A percentile compares a stretch with the other conserved stretches of the same genome.
These are phyloP conservation scores for Volvox reticuliferus DNA, from an alignment of 139 green algal genomes.

Conservation along the genomic window DNA sequence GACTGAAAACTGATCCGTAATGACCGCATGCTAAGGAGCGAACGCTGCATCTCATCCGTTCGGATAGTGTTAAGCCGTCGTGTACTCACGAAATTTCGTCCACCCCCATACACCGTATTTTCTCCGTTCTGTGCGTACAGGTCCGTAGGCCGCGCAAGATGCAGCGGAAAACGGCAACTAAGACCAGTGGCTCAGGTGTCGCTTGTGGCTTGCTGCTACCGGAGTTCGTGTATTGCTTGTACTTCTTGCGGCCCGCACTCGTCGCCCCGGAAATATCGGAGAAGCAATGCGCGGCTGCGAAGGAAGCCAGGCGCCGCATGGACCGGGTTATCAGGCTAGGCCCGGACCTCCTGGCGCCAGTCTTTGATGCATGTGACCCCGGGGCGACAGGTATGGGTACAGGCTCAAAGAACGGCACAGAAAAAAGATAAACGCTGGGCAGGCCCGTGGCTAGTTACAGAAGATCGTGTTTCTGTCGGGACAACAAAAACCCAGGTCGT, in stretches of 20 bases:
- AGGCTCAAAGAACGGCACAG: background rate
- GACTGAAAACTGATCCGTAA: too few relatives aligned
- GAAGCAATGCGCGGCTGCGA: background rate
- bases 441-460: too few relatives aligned
- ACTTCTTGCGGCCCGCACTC: slow-evolving; percentile 27
- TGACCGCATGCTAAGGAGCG: too few relatives aligned
- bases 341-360: background rate
- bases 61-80: too few relatives aligned
- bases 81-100: too few relatives aligned
- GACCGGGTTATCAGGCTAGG: background rate
- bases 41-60: too few relatives aligned
- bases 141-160: background rate
- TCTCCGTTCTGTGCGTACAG: background rate
- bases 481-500: too few relatives aligned
- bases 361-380: slow-evolving; percentile 59
- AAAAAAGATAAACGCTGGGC: too few relatives aligned
- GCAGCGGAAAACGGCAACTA: background rate
- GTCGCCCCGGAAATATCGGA: background rate
- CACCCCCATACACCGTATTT: too few relatives aligned
- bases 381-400: slow-evolving; percentile 45
- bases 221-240: slow-evolving; percentile 58
- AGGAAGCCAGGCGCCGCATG: background rate
- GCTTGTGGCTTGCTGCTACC: slow-evolving; percentile 25
- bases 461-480: too few relatives aligned
- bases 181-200: background rate